Percentiles rank a stretch among this genome's conserved stretches.
Conservation (phyloP, 176 grass and related monocot genomes). For the Rhynchospora pubera region DNA sequence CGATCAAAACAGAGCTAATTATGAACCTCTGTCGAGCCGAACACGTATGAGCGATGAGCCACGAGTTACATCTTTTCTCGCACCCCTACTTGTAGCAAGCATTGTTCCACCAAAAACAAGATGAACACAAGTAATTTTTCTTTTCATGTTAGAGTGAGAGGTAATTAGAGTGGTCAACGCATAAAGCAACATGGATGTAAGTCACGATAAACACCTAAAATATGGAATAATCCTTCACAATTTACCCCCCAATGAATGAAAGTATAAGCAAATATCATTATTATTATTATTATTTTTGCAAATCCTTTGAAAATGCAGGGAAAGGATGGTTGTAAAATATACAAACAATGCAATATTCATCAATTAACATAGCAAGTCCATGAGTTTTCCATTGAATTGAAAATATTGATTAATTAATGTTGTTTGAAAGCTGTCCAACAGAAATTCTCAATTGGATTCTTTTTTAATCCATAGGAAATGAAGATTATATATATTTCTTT, state of each 20-base stretch:
- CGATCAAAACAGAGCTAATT: too few species aligned
- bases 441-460: neutral
- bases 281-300: neutral
- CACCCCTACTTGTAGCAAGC: too few species aligned
- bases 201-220: neutral
- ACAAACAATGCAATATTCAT: neutral
- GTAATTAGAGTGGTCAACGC: too few species aligned
- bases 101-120: too few species aligned
- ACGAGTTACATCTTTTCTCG: too few species aligned
- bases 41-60: too few species aligned
- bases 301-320: neutral
- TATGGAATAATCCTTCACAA: neutral
- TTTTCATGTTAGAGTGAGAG: too few species aligned
- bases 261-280: neutral
- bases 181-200: neutral
- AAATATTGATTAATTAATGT: neutral
- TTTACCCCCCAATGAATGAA: neutral
- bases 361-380: neutral
- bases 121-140: too few species aligned
- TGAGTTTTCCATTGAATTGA: neutral
- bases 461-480: neutral
- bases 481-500: neutral
- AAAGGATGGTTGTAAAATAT: neutral
- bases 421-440: constrained; percentile 3
- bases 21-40: too few species aligned